These are phyloP conservation scores for Eucalyptus sp. DNA, from an alignment of 345 rosid genomes.

Conservation along the genomic window DNA sequence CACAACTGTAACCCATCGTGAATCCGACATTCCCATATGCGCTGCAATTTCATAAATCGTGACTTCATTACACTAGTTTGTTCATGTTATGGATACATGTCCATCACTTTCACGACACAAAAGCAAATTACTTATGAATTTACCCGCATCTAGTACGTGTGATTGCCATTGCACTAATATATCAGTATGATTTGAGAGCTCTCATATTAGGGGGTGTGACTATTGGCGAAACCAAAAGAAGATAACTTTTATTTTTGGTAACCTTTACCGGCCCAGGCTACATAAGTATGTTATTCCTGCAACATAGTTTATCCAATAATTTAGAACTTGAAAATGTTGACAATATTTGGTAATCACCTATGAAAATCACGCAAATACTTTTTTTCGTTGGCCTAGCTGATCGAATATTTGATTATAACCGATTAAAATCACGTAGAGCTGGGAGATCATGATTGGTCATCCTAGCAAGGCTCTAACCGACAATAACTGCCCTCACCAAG, in stretches of 20 bases:
- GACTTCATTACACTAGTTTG: neutral
- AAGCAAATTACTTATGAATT: neutral
- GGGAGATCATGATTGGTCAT: neutral
- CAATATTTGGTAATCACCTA: neutral
- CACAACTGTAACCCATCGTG: conserved; percentile 19
- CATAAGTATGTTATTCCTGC: neutral
- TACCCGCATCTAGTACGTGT: neutral
- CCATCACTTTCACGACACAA: neutral
- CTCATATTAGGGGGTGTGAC: neutral
- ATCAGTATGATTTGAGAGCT: neutral
- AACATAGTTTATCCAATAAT: no score
- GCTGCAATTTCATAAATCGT: neutral
- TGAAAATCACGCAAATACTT: neutral
- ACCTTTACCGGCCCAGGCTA: neutral
- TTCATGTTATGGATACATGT: neutral
- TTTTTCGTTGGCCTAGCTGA: no score
- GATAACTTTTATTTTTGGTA: neutral
- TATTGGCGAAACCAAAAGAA: neutral
- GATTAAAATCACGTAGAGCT: neutral
- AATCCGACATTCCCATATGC: conserved; percentile 33
- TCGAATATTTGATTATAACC: no score
- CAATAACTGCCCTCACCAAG: no score
- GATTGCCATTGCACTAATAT: neutral
- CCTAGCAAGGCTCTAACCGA: neutral
- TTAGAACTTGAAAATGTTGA: no score